Conservation (phyloP, 129 eudicot genomes). For the Silybum marianum region DNA sequence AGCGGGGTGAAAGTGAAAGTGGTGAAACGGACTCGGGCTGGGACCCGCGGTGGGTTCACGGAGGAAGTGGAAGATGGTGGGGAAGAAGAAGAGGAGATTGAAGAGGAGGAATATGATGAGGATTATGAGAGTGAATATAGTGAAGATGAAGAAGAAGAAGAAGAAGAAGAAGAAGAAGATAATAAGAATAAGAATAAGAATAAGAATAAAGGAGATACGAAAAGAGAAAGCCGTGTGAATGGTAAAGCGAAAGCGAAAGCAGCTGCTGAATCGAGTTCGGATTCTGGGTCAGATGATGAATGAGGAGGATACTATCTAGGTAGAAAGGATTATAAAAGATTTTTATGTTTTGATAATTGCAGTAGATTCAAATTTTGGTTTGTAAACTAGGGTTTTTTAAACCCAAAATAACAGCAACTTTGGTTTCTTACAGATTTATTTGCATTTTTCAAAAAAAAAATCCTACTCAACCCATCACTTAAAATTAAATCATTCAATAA, state of each 20-base stretch:
- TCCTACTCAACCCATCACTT: not conserved
- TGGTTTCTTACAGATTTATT: not conserved
- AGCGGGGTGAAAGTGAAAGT: conserved; percentile 71
- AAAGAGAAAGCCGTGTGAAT: conserved; percentile 32
- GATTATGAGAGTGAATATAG: conserved; percentile 94
- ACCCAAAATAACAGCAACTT: conserved; percentile 25
- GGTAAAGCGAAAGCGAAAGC: conserved; percentile 46
- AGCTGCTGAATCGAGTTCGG: conserved; percentile 39
- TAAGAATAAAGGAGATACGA: conserved; percentile 20
- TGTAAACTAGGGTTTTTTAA: conserved; percentile 34
- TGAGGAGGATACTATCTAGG: conserved; percentile 13
- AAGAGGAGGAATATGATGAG: conserved; percentile 73
- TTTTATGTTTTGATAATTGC: conserved; percentile 17
- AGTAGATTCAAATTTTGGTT: conserved; percentile 17
- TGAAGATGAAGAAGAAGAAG: conserved; percentile 74
- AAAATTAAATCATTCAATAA: not conserved
- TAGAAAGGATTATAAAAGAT: conserved; percentile 22
- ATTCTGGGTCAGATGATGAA: conserved; percentile 65
- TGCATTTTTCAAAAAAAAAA: not conserved
- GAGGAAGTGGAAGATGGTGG: conserved; percentile 68
- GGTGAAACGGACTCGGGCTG: conserved; percentile 70
- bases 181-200: not conserved
- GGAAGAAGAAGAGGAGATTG: conserved; percentile 80
- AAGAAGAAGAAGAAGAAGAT: too few relatives aligned
- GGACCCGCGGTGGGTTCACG: conserved; percentile 66